Conservation (phyloP, 148 eudicot genomes). For the Silene conica region DNA sequence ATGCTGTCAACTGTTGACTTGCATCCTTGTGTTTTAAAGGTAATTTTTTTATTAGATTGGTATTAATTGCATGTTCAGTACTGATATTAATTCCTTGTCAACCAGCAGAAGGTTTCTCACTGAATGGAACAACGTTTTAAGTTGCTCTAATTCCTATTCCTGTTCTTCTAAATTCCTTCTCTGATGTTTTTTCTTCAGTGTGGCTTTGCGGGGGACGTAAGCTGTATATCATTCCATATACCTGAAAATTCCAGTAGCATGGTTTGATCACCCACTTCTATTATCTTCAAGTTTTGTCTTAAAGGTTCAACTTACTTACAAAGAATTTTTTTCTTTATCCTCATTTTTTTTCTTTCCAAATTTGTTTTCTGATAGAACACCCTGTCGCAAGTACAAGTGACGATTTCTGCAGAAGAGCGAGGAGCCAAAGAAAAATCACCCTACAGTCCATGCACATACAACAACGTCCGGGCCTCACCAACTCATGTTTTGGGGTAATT, state of each 20-base stretch:
- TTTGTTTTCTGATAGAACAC: conserved; percentile 35
- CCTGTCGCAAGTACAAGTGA: conserved; percentile 58
- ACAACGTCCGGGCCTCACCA: conserved; percentile 47
- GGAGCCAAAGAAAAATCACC: conserved; percentile 69
- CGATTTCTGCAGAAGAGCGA: conserved; percentile 62
- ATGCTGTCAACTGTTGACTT: conserved; percentile 63
- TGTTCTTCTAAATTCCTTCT: background rate
- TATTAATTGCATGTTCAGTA: background rate
- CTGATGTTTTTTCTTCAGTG: conserved; percentile 41
- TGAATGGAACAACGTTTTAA: background rate
- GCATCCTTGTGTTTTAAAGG: conserved; percentile 69
- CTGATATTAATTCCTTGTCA: background rate
- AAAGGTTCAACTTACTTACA: too few relatives aligned
- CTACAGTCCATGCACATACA: conserved; percentile 56
- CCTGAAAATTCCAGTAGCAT: conserved; percentile 37
- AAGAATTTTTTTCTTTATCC: background rate
- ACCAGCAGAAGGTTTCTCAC: background rate
- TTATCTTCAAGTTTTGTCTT: conserved; percentile 9
- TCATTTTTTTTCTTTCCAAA: background rate
- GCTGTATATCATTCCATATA: conserved; percentile 54
- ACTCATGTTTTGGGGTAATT: conserved; percentile 50
- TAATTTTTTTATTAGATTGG: conserved; percentile 16
- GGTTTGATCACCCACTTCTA: conserved; percentile 37
- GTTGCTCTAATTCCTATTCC: background rate
- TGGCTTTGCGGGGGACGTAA: conserved; percentile 48